phyloP scores from a whole-genome alignment of 2,329 filamentous ascomycete genomes.

The Leptosphaerulina australis region DNA sequence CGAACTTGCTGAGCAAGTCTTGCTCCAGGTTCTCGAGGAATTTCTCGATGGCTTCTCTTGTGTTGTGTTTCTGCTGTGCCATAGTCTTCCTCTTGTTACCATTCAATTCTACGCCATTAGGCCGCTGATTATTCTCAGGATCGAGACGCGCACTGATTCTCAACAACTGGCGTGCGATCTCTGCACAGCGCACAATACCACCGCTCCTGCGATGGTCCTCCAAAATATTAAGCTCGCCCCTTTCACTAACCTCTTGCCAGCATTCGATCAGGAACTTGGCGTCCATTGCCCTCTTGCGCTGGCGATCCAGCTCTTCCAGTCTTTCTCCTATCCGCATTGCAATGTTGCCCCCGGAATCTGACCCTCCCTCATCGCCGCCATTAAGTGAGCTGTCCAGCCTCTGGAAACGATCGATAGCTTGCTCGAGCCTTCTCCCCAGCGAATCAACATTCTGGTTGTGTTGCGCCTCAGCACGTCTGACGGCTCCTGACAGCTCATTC shows the following conservation, averaged over 20 bases:
- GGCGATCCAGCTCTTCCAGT: constrained; percentile 91
- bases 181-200: constrained; percentile 90
- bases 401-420: constrained; percentile 91
- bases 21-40: constrained; percentile 96
- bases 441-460: constrained; percentile 91
- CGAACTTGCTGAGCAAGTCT: constrained; percentile 92
- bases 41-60: constrained; percentile 90
- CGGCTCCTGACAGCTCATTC: constrained; percentile 87
- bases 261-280: constrained; percentile 95
- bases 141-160: constrained; percentile 93
- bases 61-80: constrained; percentile 61
- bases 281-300: constrained; percentile 86
- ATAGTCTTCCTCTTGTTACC: constrained; percentile 46
- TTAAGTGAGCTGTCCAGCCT: constrained; percentile 84
- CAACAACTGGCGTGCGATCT: constrained; percentile 91
- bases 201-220: constrained; percentile 87
- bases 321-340: constrained; percentile 94
- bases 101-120: constrained; percentile 55
- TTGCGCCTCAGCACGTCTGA: constrained; percentile 87
- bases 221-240: constrained; percentile 82
- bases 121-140: constrained; percentile 63
- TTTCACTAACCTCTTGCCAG: constrained; percentile 93
- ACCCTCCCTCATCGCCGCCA: constrained; percentile 61
- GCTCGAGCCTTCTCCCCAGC: constrained; percentile 84
- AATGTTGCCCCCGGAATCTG: constrained; percentile 75